These are phyloP conservation scores for Strobilomyces echinocephalus DNA, from an alignment of 768 basidiomycete species.

Conservation along the genomic window DNA sequence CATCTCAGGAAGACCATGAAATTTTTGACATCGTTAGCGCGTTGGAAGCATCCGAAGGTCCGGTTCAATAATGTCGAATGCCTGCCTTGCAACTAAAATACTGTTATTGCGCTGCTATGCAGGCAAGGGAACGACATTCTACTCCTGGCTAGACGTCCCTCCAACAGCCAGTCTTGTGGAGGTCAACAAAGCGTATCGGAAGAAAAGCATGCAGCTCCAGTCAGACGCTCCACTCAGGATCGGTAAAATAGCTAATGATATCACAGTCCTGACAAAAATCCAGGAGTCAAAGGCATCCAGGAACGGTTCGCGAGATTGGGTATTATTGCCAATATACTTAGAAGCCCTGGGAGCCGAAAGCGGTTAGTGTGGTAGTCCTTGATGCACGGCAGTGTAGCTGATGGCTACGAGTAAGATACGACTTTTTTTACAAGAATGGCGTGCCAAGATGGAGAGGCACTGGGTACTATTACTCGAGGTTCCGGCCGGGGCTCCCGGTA, in stretches of 20 bases:
- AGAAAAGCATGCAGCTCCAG: constrained; percentile 87
- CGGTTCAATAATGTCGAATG: constrained; percentile 12
- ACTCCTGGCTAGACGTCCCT: constrained; percentile 85
- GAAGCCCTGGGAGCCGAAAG: constrained; percentile 69
- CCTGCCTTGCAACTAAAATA: constrained; percentile 2
- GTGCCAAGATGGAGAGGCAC: constrained; percentile 96
- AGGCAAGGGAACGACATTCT: constrained; percentile 92
- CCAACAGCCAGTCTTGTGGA: constrained; percentile 68
- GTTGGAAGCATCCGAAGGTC: constrained; percentile 76
- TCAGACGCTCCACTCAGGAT: constrained; percentile 37
- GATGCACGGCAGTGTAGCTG: not conserved
- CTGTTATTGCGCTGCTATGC: not conserved
- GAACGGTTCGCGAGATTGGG: constrained; percentile 92
- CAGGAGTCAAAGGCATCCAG: constrained; percentile 70
- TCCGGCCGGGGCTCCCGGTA: constrained; percentile 86
- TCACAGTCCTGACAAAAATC: constrained; percentile 92
- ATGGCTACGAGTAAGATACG: constrained; percentile 50
- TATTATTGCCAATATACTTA: constrained; percentile 76
- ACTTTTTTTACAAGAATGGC: constrained; percentile 96
- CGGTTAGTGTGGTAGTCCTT: constrained; percentile 44
- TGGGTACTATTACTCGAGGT: constrained; percentile 94
- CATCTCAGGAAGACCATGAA: constrained; percentile 81
- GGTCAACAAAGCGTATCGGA: constrained; percentile 87
- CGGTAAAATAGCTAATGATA: constrained; percentile 1
- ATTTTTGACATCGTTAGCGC: constrained; percentile 91